A percentile compares a stretch with the other conserved stretches of the same genome.
phyloP scores from a whole-genome alignment of 805 yeast genomes.

The Wickerhamomyces rabaulensis region DNA sequence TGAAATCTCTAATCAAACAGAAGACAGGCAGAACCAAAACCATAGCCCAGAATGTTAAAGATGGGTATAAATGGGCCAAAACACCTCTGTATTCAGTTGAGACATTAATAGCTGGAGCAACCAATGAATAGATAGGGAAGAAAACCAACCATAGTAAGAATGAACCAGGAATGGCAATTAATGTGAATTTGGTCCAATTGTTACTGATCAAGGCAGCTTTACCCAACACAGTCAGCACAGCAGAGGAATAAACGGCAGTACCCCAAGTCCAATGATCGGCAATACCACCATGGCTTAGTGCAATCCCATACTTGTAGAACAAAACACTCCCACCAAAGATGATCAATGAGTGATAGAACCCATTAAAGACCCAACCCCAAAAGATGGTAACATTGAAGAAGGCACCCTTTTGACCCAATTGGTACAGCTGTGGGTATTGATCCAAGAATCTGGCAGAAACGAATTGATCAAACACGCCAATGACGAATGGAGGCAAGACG shows the following conservation, averaged over 20 bases:
- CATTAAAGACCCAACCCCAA: slow-evolving; percentile 97
- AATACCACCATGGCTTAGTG: slow-evolving; percentile 58
- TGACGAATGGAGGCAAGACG: slow-evolving; percentile 90
- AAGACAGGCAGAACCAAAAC: slow-evolving; percentile 67
- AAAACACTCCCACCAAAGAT: slow-evolving; percentile 68
- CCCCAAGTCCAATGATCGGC: slow-evolving; percentile 97
- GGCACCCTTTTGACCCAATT: slow-evolving; percentile 80
- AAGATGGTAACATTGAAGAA: slow-evolving; percentile 89
- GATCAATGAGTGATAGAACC: slow-evolving; percentile 88
- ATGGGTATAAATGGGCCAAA: slow-evolving; percentile 66
- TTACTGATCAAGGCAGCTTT: slow-evolving; percentile 91
- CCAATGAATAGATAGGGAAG: slow-evolving; percentile 79
- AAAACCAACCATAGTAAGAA: slow-evolving; percentile 75
- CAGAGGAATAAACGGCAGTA: slow-evolving; percentile 79
- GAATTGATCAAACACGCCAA: slow-evolving; percentile 96
- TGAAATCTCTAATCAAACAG: slow-evolving; percentile 80
- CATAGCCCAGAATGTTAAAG: slow-evolving; percentile 80
- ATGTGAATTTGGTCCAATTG: slow-evolving; percentile 91
- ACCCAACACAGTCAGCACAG: slow-evolving; percentile 84
- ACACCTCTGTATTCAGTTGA: slow-evolving; percentile 85
- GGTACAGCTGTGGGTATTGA: slow-evolving; percentile 89
- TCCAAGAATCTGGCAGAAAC: slow-evolving; percentile 85
- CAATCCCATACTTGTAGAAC: slow-evolving; percentile 65
- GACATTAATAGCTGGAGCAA: slow-evolving; percentile 80
- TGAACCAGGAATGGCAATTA: slow-evolving; percentile 94